Evolutionary conservation across 2,329 filamentous ascomycete genomes (phyloP), one percentile per base, ranked within the genome.

Genomic region (Davidsoniella virescens): DNA sequence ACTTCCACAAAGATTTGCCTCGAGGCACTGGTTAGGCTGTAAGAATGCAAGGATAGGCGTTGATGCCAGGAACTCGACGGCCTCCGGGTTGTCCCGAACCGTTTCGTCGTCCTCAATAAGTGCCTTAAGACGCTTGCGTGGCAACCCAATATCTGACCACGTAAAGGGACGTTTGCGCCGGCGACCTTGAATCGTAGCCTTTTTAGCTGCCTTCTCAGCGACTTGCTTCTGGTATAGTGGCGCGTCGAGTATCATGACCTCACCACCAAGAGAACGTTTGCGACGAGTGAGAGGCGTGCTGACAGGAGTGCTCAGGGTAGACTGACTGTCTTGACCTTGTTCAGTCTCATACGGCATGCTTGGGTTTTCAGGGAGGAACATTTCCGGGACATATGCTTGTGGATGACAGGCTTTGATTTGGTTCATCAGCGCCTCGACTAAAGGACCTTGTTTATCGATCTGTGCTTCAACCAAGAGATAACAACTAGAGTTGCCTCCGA

Each of bases 341-440:
- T 45, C 29, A 29, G 2, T 9, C 2, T 39, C 14, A n/a, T 26
- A 10, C 3, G 17, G 16, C 3, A 12, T 3, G 29, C 29, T 33
- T 33, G 29, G 29, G 14, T 33, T 33, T 12, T 40, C 18, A 3
- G 47, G 45, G 6, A 49, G 25, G 26, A 56, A 55, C 18, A 48
- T 48, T 5, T 41, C 23, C 1, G 61, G 60, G 14, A 62, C 52
- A 44, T 61, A 71, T n/a, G 65, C 57, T 38, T 61, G 57, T 0
- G 72, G 72, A 50, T 71, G 65, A n/a, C 63, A 60, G 46, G 66
- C 63, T 52, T 70, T 71, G 54, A 75, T 68, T 49, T 62, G 66
- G 18, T 68, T 65, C 53, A 75, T 69, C 49, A 75, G 55, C 1
- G 57, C 54, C 4, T 65, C 62, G 7, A 68, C 66, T 23, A 66